Evolutionary conservation across 1,284 basidiomycete genomes (phyloP).

Genomic region (Butyriboletus appendiculatus): DNA sequence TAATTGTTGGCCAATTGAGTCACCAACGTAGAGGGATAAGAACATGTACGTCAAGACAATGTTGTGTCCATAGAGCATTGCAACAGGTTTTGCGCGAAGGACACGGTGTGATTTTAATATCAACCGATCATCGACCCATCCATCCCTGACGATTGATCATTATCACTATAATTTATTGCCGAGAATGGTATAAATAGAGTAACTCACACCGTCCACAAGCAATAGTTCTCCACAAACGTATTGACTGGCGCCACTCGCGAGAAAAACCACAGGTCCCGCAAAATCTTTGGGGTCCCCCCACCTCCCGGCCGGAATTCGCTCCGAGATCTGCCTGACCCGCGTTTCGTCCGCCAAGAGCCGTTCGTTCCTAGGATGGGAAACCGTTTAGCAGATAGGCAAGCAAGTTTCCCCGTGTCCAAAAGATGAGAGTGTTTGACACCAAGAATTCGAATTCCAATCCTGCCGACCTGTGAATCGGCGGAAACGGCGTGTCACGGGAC

Average conservation of each 20-base stretch:
- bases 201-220: conserved; percentile 71
- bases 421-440: conserved; percentile 9
- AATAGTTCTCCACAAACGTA: conserved; percentile 90
- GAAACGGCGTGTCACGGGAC: conserved; percentile 5
- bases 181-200: conserved; percentile 15
- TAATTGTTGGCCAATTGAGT: conserved; percentile 11
- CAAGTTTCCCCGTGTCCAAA: conserved; percentile 1
- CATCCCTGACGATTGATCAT: conserved; percentile 48
- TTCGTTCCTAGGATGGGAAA: conserved; percentile 62
- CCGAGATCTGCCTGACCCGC: conserved; percentile 85
- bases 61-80: conserved; percentile 3
- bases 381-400: conserved; percentile 23
- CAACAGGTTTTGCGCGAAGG: neutral
- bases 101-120: conserved; percentile 1
- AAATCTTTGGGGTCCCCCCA: conserved; percentile 92
- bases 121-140: conserved; percentile 55
- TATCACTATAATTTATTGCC: conserved; percentile 15
- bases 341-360: conserved; percentile 72
- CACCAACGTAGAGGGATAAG: conserved; percentile 6
- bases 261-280: conserved; percentile 88
- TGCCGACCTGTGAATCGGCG: conserved; percentile 1
- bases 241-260: conserved; percentile 83
- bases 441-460: conserved; percentile 11
- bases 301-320: conserved; percentile 88
- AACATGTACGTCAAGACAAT: conserved; percentile 22